Evolutionary conservation across 257 asterid genomes (phyloP), one percentile per base, ranked within the genome.

Genomic region (Cruciata laevipes): DNA sequence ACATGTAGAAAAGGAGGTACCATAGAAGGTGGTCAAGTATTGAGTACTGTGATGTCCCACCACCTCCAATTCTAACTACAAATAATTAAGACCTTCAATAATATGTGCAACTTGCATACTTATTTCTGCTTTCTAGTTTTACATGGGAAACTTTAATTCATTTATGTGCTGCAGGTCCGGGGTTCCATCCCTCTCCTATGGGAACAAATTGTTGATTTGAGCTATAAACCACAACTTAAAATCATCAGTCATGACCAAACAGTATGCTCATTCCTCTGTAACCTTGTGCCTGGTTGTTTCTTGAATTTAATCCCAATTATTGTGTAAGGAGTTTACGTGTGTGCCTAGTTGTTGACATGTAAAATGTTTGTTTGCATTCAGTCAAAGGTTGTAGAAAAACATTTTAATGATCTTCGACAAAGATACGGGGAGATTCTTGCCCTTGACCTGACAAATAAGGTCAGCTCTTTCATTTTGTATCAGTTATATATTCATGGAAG

Each of bases 171-270:
- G 74, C 95, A 94, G 99, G 86, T 88, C 69, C 85, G 99, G 74
- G 97, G 96, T 70, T 94, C 97, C 63, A 85, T 94, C 77, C 99
- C 99, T 67, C 95, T 90, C 44, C 76, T 94, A 24, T 90, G 99
- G 99, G 99, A 94, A 86, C 97, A 94, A 80, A 94, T 94, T 83
- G 97, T 88, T 78, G 97, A 94, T 80, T 80, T 94, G 93, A 94
- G 99, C 87, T 94, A 94, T 76, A 94, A 87, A 75, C 99, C 99
- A 42, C 88, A 77, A 47, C 96, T 94, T 62, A 88, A 82, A 66
- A 65, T 90, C 72, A 84, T 94, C 57, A 66, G 71, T 71, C 99
- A 90, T 68, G 97, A 87, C 73, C 80, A 87, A 77, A 88, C 93
- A 61, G 97, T 94, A 82, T 56, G 95, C 73, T 53, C 67, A 69